These are phyloP conservation scores for Saturnispora diversa DNA, from an alignment of 805 yeast genomes.

Conservation along the genomic window DNA sequence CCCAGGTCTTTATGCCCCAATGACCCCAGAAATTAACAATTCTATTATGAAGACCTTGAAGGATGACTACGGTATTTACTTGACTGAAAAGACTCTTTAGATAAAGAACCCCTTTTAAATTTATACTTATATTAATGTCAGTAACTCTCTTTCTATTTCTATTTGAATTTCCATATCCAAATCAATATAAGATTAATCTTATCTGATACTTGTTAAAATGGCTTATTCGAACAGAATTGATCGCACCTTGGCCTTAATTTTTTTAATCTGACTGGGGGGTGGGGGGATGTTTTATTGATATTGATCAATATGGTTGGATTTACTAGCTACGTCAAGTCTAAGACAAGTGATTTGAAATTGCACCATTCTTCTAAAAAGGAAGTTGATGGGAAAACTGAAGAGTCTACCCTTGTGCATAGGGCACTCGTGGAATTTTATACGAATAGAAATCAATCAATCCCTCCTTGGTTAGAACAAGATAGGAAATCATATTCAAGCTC, in stretches of 20 bases:
- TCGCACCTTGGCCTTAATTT: neutral
- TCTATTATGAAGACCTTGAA: conserved; percentile 88
- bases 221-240: too few relatives aligned
- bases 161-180: too few relatives aligned
- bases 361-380: conserved; percentile 25
- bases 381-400: conserved; percentile 29
- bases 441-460: conserved; percentile 18
- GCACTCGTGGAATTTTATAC: conserved; percentile 26
- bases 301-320: conserved; percentile 6
- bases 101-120: neutral
- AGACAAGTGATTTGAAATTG: conserved; percentile 5
- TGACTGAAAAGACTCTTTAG: conserved; percentile 75
- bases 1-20: conserved; percentile 90
- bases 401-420: conserved; percentile 28
- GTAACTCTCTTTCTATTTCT: neutral
- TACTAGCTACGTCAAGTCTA: conserved; percentile 3
- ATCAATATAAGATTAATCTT: too few relatives aligned
- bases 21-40: conserved; percentile 80
- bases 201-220: too few relatives aligned
- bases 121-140: neutral
- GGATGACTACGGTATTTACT: conserved; percentile 79
- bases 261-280: neutral
- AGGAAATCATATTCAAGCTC: conserved; percentile 8
- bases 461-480: conserved; percentile 24
- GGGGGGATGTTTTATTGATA: too few relatives aligned